phyloP scores from a whole-genome alignment of 2,329 filamentous ascomycete species.

The Chaetomiaceae sp. region DNA sequence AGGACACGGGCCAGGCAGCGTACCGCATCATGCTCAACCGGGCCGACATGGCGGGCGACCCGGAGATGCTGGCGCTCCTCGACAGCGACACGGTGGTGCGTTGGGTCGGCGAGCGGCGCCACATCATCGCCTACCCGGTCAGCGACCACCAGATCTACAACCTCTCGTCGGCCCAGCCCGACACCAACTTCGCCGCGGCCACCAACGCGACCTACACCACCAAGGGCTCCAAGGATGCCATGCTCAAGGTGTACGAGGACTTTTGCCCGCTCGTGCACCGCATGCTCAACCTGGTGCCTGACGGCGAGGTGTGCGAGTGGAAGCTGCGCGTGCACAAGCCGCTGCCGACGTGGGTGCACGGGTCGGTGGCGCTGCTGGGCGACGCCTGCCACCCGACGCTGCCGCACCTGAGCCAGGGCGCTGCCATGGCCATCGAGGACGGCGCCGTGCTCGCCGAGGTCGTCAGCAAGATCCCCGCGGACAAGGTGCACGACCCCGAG shows the following conservation, averaged over 20 bases:
- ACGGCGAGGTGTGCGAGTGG: conserved; percentile 62
- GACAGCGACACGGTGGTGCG: conserved; percentile 63
- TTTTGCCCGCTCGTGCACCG: conserved; percentile 56
- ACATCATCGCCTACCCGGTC: conserved; percentile 76
- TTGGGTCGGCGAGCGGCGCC: conserved; percentile 70
- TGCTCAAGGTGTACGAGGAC: conserved; percentile 57
- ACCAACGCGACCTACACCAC: conserved; percentile 59
- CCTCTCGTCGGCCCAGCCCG: conserved; percentile 57
- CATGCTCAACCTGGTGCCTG: conserved; percentile 56
- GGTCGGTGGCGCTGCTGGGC: conserved; percentile 53
- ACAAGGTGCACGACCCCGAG: conserved; percentile 30
- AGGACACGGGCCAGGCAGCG: conserved; percentile 69
- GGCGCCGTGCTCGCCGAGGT: conserved; percentile 55
- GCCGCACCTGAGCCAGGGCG: conserved; percentile 62
- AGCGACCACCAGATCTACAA: conserved; percentile 62
- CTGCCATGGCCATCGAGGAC: conserved; percentile 65
- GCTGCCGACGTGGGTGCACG: conserved; percentile 54
- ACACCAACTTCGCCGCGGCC: conserved; percentile 54
- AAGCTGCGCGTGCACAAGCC: conserved; percentile 54
- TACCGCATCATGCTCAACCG: conserved; percentile 74
- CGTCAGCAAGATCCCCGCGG: conserved; percentile 37
- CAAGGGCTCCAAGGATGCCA: conserved; percentile 53
- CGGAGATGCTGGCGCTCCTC: conserved; percentile 62
- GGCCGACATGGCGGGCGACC: conserved; percentile 59
- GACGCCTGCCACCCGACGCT: conserved; percentile 65